Evolutionary conservation across 257 asterid species (phyloP).

Genomic region (Fraxinus excelsior): DNA sequence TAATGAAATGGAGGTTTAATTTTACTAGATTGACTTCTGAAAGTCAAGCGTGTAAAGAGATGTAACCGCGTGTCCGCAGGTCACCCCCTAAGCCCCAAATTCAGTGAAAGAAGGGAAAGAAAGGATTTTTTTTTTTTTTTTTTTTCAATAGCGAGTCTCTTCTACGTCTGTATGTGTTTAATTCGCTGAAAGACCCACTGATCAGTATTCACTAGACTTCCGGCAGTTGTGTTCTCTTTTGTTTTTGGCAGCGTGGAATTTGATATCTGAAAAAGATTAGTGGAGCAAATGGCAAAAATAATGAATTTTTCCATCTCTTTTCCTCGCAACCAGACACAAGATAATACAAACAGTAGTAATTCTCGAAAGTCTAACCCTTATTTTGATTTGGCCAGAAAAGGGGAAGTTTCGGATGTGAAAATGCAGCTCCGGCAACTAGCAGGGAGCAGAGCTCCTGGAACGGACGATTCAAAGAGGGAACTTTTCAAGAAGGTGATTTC

Average conservation of each 20-base stretch:
- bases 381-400: constrained; percentile 63
- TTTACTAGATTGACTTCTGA: constrained; percentile 9
- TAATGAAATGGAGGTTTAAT: constrained; percentile 15
- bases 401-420: constrained; percentile 94
- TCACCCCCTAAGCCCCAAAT: background rate
- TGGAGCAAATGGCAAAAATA: constrained; percentile 2
- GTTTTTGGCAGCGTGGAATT: background rate
- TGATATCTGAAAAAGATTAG: background rate
- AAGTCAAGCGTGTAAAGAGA: background rate
- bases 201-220: background rate
- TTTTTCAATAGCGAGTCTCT: no score
- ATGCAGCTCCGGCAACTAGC: constrained; percentile 96
- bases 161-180: background rate
- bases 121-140: no score
- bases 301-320: background rate
- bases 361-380: constrained; percentile 24
- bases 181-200: background rate
- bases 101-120: constrained; percentile 2
- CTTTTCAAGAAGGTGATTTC: constrained; percentile 95
- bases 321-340: background rate
- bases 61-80: background rate
- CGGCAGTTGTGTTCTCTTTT: background rate
- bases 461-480: constrained; percentile 90
- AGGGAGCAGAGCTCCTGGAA: constrained; percentile 94
- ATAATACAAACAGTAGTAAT: constrained; percentile 13